Base-by-base conservation (phyloP, 345 rosid genomes). In the Combretum micranthum region DNA sequence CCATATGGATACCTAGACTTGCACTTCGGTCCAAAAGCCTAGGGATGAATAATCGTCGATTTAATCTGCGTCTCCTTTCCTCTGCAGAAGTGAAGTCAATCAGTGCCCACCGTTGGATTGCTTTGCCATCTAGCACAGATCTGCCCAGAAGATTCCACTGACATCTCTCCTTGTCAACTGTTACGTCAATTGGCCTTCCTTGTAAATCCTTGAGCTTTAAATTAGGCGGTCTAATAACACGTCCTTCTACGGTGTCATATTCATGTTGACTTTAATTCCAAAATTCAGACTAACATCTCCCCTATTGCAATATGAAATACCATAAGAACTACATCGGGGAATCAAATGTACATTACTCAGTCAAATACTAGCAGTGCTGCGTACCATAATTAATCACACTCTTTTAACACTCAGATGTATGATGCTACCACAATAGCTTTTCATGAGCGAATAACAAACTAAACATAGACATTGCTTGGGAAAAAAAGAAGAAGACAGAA, bases 101-200 rank as follows among this genome's bases (percentile, higher is more conserved):
- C 21, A 92, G 65, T 65, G 78, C 96, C 98, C 98, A 91, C 12
- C 82, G 55, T 12, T 81, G 68, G 47, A 88, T 59, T 45, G 70
- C 37, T 65, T 75, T 80, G 39, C 98, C 95, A 50, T 74, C 79
- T 20, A 83, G 83, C 37, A 88, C 75, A 25, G 84, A 78, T 22
- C 52, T 82, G 15, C 62, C 68, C 49, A 83, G 67, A 56, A 92
- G 77, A 71, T 86, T 92, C 98, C 98, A 92, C 0, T 88, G 93
- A 51, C 93, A 71, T 46, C 73, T 82, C 42, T 72, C 74, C 52
- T 39, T 64, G 57, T 88, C 90, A 52, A 87, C 95, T 23, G 67
- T 53, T 42, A 81, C 50, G 37, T 64, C 69, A 14, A 65, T 53
- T 57, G 62, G 50, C 42, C 50, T 57, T n/a, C 93, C 92, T 23